Conservation (phyloP, 2,329 filamentous ascomycete species). For the Colletotrichum sp. region DNA sequence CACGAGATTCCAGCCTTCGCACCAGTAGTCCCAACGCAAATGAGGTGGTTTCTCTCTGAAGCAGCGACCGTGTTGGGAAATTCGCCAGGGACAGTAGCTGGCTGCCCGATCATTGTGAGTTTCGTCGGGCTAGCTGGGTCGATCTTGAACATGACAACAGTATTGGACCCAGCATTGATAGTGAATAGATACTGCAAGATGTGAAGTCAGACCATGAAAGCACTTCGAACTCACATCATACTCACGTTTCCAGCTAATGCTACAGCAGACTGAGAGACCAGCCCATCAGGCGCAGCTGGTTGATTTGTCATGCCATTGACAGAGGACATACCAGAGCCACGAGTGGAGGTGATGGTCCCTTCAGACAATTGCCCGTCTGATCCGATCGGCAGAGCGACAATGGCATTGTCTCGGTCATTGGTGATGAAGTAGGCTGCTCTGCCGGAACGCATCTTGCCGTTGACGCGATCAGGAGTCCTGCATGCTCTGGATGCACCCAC, state of each 20-base stretch:
- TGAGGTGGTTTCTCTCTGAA: slow-evolving; percentile 44
- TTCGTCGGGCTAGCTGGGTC: slow-evolving; percentile 43
- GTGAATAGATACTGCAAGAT: slow-evolving; percentile 47
- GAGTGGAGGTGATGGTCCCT: slow-evolving; percentile 48
- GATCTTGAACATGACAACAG: slow-evolving; percentile 54
- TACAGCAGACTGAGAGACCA: slow-evolving; percentile 56
- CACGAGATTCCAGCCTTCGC: slow-evolving; percentile 50
- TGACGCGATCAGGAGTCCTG: neutral
- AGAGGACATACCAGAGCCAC: slow-evolving; percentile 48
- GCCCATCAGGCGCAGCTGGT: slow-evolving; percentile 51
- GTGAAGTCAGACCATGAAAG: neutral
- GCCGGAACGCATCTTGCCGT: neutral
- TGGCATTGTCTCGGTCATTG: slow-evolving; percentile 53
- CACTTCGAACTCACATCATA: neutral
- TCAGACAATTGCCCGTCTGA: slow-evolving; percentile 50
- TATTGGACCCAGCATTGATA: slow-evolving; percentile 60
- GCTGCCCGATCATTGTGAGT: slow-evolving; percentile 47
- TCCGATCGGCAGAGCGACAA: slow-evolving; percentile 55
- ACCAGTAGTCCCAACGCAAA: slow-evolving; percentile 53
- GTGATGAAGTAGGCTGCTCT: slow-evolving; percentile 60
- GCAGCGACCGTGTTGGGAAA: slow-evolving; percentile 59
- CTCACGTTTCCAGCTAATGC: slow-evolving; percentile 55
- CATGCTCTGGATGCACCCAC: neutral
- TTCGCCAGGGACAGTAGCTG: slow-evolving; percentile 50
- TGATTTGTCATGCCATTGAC: slow-evolving; percentile 40